Evolutionary conservation across 805 yeast genomes (phyloP).

Genomic region (Metschnikowia peoriensis): DNA sequence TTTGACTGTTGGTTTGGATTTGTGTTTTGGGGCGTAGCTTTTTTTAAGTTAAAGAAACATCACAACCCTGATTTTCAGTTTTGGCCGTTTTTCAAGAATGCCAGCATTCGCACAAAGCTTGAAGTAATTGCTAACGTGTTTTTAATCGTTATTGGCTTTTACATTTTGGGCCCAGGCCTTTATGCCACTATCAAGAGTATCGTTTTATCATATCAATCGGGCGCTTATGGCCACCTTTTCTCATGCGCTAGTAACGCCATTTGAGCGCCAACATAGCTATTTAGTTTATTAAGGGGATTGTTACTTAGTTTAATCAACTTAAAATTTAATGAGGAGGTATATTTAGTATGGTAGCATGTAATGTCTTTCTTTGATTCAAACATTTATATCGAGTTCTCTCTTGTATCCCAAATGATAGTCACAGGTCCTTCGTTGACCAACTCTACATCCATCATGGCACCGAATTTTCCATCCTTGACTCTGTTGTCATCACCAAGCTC

Average conservation of each 20-base stretch:
- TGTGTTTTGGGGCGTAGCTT: conserved; percentile 63
- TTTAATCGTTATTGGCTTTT: conserved; percentile 48
- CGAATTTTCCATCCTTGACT: conserved; percentile 87
- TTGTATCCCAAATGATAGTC: conserved; percentile 77
- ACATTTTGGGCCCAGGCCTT: conserved; percentile 58
- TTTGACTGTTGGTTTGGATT: conserved; percentile 69
- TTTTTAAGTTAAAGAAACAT: conserved; percentile 40
- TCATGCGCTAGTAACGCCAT: conserved; percentile 44
- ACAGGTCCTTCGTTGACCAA: conserved; percentile 92
- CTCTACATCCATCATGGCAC: conserved; percentile 96
- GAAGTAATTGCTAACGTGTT: conserved; percentile 35
- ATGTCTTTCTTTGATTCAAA: too few relatives aligned
- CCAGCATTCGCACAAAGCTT: conserved; percentile 31
- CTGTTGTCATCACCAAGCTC: conserved; percentile 56
- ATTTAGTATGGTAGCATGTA: too few relatives aligned
- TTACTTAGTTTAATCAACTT: too few relatives aligned
- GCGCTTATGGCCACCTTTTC: conserved; percentile 51
- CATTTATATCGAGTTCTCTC: conserved; percentile 5
- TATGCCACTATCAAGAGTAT: conserved; percentile 57
- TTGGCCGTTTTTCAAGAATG: conserved; percentile 25
- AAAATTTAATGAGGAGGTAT: too few relatives aligned
- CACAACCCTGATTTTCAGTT: conserved; percentile 16
- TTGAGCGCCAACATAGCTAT: neutral
- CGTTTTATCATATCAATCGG: conserved; percentile 47
- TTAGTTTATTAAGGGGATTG: neutral